These are phyloP conservation scores for Pseudoneurospora amorphoporcata DNA, from an alignment of 495 filamentous ascomycete species.

Conservation along the genomic window DNA sequence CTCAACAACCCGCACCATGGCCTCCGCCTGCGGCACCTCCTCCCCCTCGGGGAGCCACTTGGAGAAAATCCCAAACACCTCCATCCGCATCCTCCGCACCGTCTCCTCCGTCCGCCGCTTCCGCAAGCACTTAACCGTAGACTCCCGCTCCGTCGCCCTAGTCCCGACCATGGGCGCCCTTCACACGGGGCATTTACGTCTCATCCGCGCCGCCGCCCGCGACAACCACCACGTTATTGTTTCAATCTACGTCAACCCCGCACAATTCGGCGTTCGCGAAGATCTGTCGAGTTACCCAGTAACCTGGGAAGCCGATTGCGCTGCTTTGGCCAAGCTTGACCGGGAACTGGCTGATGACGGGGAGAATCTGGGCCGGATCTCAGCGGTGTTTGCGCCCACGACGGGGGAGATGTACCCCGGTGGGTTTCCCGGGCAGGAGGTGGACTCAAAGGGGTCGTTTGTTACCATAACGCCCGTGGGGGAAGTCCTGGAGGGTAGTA, in stretches of 20 bases:
- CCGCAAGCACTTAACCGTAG: slow-evolving; percentile 55
- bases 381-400: slow-evolving; percentile 76
- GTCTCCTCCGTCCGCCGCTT: slow-evolving; percentile 60
- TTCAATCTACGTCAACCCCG: slow-evolving; percentile 89
- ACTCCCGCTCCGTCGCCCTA: slow-evolving; percentile 66
- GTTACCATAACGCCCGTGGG: slow-evolving; percentile 84
- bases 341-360: slow-evolving; percentile 52
- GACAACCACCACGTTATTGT: slow-evolving; percentile 82
- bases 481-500: slow-evolving; percentile 69
- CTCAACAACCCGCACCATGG: slow-evolving; percentile 22
- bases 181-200: slow-evolving; percentile 78
- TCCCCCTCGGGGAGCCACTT: background rate
- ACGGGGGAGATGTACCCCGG: slow-evolving; percentile 80
- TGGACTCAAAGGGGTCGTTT: slow-evolving; percentile 72
- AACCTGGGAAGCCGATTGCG: slow-evolving; percentile 73
- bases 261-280: slow-evolving; percentile 87
- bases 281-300: slow-evolving; percentile 72
- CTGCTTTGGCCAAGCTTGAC: slow-evolving; percentile 56
- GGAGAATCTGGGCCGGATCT: slow-evolving; percentile 53
- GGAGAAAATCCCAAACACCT: slow-evolving; percentile 40
- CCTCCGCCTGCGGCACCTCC: slow-evolving; percentile 5
- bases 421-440: slow-evolving; percentile 70
- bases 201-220: slow-evolving; percentile 74
- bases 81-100: slow-evolving; percentile 65
- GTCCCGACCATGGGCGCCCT: slow-evolving; percentile 97